Conservation (phyloP, 805 yeast species). For the Kluyveromyces aestuarii region DNA sequence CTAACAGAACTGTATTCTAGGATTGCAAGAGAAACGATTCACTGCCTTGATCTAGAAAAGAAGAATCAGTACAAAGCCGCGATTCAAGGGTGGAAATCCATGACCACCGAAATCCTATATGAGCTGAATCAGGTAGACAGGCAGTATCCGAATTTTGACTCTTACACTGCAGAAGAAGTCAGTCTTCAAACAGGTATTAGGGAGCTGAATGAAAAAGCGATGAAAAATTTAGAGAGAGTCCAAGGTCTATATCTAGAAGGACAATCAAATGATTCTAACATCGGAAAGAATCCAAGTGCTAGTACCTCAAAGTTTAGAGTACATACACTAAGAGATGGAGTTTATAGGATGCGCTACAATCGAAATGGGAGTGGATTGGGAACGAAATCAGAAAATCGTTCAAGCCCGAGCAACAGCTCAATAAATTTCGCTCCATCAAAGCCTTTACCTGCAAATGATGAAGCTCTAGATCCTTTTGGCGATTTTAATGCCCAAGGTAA, state of each 20-base stretch:
- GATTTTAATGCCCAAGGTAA: slow-evolving; percentile 11
- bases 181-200: slow-evolving; percentile 33
- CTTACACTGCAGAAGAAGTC: slow-evolving; percentile 37
- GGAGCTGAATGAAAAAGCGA: slow-evolving; percentile 29
- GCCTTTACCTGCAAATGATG: slow-evolving; percentile 10
- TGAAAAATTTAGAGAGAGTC: slow-evolving; percentile 34
- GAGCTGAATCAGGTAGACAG: slow-evolving; percentile 47
- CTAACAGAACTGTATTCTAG: slow-evolving; percentile 54
- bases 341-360: slow-evolving; percentile 1
- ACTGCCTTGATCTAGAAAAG: slow-evolving; percentile 51
- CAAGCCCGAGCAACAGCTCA: slow-evolving; percentile 5
- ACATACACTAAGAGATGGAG: slow-evolving; percentile 2
- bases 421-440: slow-evolving; percentile 22
- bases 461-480: slow-evolving; percentile 3
- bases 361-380: not conserved
- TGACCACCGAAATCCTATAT: slow-evolving; percentile 53
- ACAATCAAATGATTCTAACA: not conserved
- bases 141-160: slow-evolving; percentile 22
- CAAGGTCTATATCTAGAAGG: slow-evolving; percentile 13
- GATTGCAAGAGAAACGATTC: slow-evolving; percentile 49
- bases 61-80: slow-evolving; percentile 44
- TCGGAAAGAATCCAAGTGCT: not conserved
- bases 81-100: slow-evolving; percentile 61
- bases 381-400: not conserved
- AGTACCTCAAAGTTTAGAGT: slow-evolving; percentile 2